These are phyloP conservation scores for Fusarium napiforme DNA, from an alignment of 2,329 filamentous ascomycete genomes.

Conservation along the genomic window DNA sequence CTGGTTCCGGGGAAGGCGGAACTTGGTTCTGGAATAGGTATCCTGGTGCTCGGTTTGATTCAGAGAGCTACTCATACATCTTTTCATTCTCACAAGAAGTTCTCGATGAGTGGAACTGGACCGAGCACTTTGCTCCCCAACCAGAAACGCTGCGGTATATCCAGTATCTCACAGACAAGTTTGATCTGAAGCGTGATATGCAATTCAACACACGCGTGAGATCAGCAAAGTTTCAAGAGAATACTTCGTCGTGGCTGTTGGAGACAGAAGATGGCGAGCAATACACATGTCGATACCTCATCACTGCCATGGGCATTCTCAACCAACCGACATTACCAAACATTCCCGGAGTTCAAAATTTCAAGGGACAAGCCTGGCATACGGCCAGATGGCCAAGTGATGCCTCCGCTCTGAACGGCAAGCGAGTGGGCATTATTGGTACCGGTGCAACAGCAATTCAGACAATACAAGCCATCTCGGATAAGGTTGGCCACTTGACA, in stretches of 20 bases:
- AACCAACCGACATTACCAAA: slow-evolving; percentile 22
- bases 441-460: slow-evolving; percentile 34
- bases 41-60: slow-evolving; percentile 54
- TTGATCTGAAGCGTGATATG: slow-evolving; percentile 54
- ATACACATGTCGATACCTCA: slow-evolving; percentile 16
- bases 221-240: slow-evolving; percentile 51
- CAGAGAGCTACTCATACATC: slow-evolving; percentile 31
- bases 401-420: slow-evolving; percentile 3
- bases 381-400: slow-evolving; percentile 29
- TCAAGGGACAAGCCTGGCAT: slow-evolving; percentile 31
- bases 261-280: slow-evolving; percentile 6
- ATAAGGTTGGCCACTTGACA: slow-evolving; percentile 19
- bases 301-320: slow-evolving; percentile 34
- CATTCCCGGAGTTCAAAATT: slow-evolving; percentile 14
- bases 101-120: slow-evolving; percentile 56
- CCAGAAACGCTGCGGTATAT: slow-evolving; percentile 56
- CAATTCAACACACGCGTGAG: slow-evolving; percentile 55
- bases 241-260: slow-evolving; percentile 19
- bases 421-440: slow-evolving; percentile 32
- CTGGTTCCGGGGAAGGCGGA: slow-evolving; percentile 54
- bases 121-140: slow-evolving; percentile 48
- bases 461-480: slow-evolving; percentile 33
- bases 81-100: slow-evolving; percentile 45
- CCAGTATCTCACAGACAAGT: slow-evolving; percentile 54
- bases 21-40: slow-evolving; percentile 59